Percentiles rank a stretch among this genome's conserved stretches.
Evolutionary conservation across 169 alveolate species (phyloP).

Genomic region (Blepharisma undulans): DNA sequence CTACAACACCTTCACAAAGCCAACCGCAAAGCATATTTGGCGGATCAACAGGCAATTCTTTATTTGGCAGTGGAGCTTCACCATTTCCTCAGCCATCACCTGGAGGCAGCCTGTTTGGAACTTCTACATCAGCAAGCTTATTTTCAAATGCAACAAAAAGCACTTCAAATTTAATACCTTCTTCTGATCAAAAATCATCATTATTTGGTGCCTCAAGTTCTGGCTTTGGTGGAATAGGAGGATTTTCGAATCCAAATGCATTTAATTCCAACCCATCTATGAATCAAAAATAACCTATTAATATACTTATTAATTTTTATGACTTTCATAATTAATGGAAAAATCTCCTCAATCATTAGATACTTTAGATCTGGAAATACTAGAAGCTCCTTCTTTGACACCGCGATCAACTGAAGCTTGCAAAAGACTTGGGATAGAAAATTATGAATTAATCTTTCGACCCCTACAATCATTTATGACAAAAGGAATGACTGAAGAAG

Average conservation of each 20-base stretch:
- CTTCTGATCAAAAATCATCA: background rate
- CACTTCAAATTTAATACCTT: background rate
- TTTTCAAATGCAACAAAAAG: background rate
- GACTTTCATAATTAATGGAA: background rate
- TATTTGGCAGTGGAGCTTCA: background rate
- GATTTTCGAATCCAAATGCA: background rate
- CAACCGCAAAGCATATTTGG: background rate
- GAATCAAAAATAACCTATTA: background rate
- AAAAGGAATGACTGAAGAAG: constrained; percentile 14
- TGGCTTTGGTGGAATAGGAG: background rate
- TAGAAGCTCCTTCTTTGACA: constrained; percentile 10
- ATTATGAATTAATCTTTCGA: constrained; percentile 41
- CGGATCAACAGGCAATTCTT: background rate
- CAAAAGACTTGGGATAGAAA: constrained; percentile 49
- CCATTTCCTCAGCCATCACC: background rate
- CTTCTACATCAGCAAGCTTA: background rate
- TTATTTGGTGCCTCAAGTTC: background rate
- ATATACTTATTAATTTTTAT: background rate
- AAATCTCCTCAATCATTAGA: background rate
- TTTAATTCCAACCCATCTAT: background rate
- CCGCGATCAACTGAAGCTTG: constrained; percentile 64
- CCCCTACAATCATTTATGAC: constrained; percentile 37
- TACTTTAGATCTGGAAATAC: background rate
- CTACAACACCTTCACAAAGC: background rate
- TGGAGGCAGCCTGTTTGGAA: background rate